Evolutionary conservation across 495 filamentous ascomycete genomes (phyloP), one percentile per base, ranked within the genome.

Genomic region (Talaromyces wortmannii): DNA sequence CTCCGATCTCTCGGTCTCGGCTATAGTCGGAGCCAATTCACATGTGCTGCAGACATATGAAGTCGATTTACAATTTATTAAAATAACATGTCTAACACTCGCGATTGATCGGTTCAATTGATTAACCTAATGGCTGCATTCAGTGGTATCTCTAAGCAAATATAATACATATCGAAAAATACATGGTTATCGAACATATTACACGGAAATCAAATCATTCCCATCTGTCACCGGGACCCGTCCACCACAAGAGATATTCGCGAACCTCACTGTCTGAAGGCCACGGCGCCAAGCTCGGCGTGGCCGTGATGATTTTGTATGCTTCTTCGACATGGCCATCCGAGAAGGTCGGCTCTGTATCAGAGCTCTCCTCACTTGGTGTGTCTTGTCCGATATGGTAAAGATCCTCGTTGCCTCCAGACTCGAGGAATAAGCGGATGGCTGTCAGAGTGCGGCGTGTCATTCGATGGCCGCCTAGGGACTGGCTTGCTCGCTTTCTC

Each of bases 341-440:
- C 6, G 60, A 45, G 47, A 66, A 61, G 47, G 53, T 31, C n/a
- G 48, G 32, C 15, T 15, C 36, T 17, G 11, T 7, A 16, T 56
- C 42, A n/a, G 46, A 11, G 7, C 15, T 7, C n/a, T 32, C 29
- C 2, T 51, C 32, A 23, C 23, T 23, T 23, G 23, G 1, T 31
- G 17, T 12, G 30, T 32, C 6, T 31, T 50, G 31, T 12, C 15
- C 50, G 17, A 36, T 30, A 29, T 43, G 32, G 17, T 43, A n/a
- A 44, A 18, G 8, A 18, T 13, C 13, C 31, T 29, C 23, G 13
- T 49, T 55, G 15, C 16, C 31, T 13, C 52, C 50, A 32, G 72
- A 68, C 56, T 86, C 82, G 30, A 85, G 60, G 52, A 77, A 81
- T 32, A 78, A 67, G 16, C 79, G 67, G 45, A 77, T 54, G n/a